These are phyloP conservation scores for Trichoderma sp. DNA, from an alignment of 2,329 filamentous ascomycete species.

Conservation along the genomic window DNA sequence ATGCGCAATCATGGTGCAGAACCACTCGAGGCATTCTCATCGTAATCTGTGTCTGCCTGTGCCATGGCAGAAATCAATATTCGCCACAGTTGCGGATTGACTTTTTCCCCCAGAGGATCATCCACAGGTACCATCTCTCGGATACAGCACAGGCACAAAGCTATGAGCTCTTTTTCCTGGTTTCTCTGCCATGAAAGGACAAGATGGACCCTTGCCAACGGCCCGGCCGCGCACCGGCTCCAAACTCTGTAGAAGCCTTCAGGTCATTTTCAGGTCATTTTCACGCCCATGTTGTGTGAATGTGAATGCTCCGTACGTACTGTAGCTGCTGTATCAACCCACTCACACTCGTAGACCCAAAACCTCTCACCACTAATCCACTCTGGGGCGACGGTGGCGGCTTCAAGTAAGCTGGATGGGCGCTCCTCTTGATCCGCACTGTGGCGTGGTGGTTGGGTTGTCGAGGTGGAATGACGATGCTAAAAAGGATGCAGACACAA, in stretches of 20 bases:
- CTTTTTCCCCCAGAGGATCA: background rate
- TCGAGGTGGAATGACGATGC: conserved; percentile 10
- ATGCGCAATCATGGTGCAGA: conserved; percentile 11
- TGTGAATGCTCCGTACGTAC: too few species aligned
- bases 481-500: conserved; percentile 5
- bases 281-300: background rate
- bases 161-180: background rate
- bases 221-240: conserved; percentile 10
- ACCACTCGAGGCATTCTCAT: background rate
- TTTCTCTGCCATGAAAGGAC: background rate
- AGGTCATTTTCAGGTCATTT: background rate
- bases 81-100: background rate
- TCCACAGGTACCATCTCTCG: background rate
- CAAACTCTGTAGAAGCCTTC: conserved; percentile 1
- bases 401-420: conserved; percentile 3
- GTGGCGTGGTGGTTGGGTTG: conserved; percentile 10
- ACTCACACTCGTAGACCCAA: conserved; percentile 4
- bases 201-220: background rate
- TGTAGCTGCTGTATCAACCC: background rate
- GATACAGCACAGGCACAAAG: background rate
- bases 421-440: conserved; percentile 4
- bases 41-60: background rate
- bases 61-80: background rate
- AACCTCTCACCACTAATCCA: conserved; percentile 3
- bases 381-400: background rate